Conservation (phyloP, 768 basidiomycete species). For the Amanita rubescens region DNA sequence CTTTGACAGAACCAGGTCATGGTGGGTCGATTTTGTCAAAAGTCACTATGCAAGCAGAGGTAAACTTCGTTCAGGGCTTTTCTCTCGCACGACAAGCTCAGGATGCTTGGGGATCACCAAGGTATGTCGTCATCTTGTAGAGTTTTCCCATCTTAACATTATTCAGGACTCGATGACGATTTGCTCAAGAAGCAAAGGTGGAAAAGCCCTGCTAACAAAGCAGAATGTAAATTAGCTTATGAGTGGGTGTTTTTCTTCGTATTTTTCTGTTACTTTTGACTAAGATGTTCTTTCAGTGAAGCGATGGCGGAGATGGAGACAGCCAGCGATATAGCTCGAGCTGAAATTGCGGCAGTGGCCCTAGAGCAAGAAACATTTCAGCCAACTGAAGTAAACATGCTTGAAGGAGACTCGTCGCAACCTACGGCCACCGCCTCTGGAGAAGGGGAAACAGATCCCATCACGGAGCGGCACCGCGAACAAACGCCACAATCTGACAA, state of each 20-base stretch:
- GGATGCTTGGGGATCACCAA: conserved; percentile 59
- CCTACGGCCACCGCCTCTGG: neutral
- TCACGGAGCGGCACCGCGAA: too few species aligned
- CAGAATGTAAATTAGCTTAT: conserved; percentile 56
- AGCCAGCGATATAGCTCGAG: neutral
- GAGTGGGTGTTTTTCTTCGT: conserved; percentile 28
- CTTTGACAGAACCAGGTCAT: conserved; percentile 60
- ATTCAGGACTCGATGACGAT: conserved; percentile 56
- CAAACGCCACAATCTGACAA: neutral
- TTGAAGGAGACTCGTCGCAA: neutral
- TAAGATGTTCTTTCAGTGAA: conserved; percentile 20
- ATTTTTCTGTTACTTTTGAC: neutral
- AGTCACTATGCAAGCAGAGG: neutral
- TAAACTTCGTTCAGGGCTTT: conserved; percentile 46
- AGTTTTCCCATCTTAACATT: neutral
- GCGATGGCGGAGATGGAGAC: conserved; percentile 42
- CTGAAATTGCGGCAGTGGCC: neutral
- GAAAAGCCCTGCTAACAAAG: conserved; percentile 43
- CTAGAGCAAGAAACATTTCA: neutral
- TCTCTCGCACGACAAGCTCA: conserved; percentile 47
- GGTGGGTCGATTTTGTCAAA: conserved; percentile 31
- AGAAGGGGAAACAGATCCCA: neutral
- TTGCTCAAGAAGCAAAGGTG: conserved; percentile 55
- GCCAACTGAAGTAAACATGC: too few species aligned
- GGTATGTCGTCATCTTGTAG: conserved; percentile 33